phyloP scores from a whole-genome alignment of 2,329 filamentous ascomycete genomes.

The Diaporthe longicolla region DNA sequence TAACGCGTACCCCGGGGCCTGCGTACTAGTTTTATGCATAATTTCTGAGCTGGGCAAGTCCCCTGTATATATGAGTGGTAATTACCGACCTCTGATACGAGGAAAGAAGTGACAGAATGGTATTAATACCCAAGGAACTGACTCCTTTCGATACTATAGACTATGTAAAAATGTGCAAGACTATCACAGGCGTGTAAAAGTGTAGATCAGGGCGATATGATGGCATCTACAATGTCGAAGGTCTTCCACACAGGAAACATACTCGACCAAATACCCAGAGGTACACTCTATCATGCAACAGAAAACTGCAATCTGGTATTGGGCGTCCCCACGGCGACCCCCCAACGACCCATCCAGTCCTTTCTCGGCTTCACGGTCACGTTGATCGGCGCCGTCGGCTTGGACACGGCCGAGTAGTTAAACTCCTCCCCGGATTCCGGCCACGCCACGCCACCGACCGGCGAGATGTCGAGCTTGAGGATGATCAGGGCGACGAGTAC shows the following conservation, averaged over 20 bases:
- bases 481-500: slow-evolving; percentile 47
- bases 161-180: background rate
- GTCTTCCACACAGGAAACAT: background rate
- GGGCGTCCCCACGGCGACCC: background rate
- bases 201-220: background rate
- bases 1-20: background rate
- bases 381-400: background rate
- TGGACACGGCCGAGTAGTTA: slow-evolving; percentile 1
- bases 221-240: background rate
- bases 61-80: too few relatives aligned
- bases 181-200: background rate
- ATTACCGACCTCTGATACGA: background rate
- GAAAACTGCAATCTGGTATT: slow-evolving; percentile 31
- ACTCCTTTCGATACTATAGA: too few relatives aligned
- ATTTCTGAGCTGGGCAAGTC: too few relatives aligned
- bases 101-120: too few relatives aligned
- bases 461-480: slow-evolving; percentile 45
- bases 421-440: background rate
- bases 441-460: slow-evolving; percentile 22
- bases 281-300: background rate
- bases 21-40: background rate
- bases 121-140: too few relatives aligned
- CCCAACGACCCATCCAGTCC: background rate
- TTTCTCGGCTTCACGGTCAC: slow-evolving; percentile 10
- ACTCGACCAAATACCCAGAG: background rate